A percentile compares a stretch with the other conserved stretches of the same genome.
Conservation (phyloP, 129 eudicot species). For the Saussurea involucrata region DNA sequence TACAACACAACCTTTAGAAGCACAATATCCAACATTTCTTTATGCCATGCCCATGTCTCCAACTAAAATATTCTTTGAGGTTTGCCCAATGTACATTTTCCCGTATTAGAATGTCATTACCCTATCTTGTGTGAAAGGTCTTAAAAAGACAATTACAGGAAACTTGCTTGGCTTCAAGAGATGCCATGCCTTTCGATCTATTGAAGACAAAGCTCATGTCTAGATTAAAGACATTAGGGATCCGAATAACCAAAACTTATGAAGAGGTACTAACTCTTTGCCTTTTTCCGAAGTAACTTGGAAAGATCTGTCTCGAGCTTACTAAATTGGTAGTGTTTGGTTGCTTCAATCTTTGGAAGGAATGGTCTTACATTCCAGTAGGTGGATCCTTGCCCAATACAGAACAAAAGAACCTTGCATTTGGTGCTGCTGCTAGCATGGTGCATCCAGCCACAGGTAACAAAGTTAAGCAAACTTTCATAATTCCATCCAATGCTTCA, state of each 20-base stretch:
- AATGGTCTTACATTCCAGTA: conserved; percentile 98
- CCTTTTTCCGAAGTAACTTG: not conserved
- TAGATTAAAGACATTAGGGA: conserved; percentile 78
- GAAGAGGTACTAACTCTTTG: conserved; percentile 67
- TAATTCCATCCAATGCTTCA: not conserved
- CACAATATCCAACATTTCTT: conserved; percentile 86
- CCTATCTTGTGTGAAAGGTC: not conserved
- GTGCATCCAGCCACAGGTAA: conserved; percentile 99
- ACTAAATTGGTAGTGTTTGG: not conserved
- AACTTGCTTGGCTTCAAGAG: conserved; percentile 95
- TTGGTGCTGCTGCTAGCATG: conserved; percentile 99
- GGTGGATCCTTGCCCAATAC: conserved; percentile 98
- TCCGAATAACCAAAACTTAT: conserved; percentile 62
- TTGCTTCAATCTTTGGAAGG: conserved; percentile 43
- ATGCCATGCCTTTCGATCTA: conserved; percentile 91
- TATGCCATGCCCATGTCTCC: conserved; percentile 98
- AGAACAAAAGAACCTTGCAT: conserved; percentile 95
- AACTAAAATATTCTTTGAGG: conserved; percentile 93
- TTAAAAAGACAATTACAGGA: conserved; percentile 46
- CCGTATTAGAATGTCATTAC: not conserved
- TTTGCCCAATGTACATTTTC: conserved; percentile 25
- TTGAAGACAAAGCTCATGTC: conserved; percentile 77
- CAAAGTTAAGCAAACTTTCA: not conserved
- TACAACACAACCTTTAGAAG: conserved; percentile 46
- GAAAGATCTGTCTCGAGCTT: not conserved